Base-by-base conservation (phyloP, 805 yeast species). In the Aciculoconidium aculeatum region DNA sequence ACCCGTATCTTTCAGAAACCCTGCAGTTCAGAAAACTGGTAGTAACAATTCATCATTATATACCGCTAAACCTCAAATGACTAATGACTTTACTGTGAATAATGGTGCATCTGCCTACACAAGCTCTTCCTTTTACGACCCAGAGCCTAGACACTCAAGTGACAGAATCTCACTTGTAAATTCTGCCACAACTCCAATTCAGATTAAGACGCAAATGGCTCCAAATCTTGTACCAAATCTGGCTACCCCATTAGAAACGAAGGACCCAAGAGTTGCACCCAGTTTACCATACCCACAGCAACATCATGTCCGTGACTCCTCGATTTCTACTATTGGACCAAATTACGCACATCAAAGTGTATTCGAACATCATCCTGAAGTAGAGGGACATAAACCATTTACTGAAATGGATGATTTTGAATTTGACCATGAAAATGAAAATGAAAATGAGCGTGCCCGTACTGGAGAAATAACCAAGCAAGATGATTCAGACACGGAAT, bases 301-400 rank as follows among this genome's bases (percentile, higher is more conserved):
- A 5, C 38, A 40, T 9, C 19, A 23, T 10, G 18, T 23, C 12
- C 29, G 36, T 21, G 36, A 32, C 26, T 29, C 34, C 11, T 31
- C 19, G 25, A 22, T 28, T 11, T 31, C 23, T 20, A 21, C 37
- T 5, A 28, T 32, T 4, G 26, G 30, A 14, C 35, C 34, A 4
- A 14, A 25, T 11, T 27, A 27, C 21, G 11, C 27, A 9, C 31
- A 32, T 18, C 39, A 37, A 22, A 58, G 64, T 22, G 69, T 63
- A 3, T 64, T 64, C 40, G 67, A 63, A 36, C 68, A 63, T 34
- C 70, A 63, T 35, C 65, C 68, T 3, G 58, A 51, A 35, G 69
- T 63, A 3, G 69, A 64, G 33, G 70, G 70, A 9, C 68, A 64
- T 43, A 56, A 56, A 40, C 69, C 69, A 11, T 64, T 61, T 34